Base-by-base conservation (phyloP, 495 filamentous ascomycete species). In the Podospora tetraspora region DNA sequence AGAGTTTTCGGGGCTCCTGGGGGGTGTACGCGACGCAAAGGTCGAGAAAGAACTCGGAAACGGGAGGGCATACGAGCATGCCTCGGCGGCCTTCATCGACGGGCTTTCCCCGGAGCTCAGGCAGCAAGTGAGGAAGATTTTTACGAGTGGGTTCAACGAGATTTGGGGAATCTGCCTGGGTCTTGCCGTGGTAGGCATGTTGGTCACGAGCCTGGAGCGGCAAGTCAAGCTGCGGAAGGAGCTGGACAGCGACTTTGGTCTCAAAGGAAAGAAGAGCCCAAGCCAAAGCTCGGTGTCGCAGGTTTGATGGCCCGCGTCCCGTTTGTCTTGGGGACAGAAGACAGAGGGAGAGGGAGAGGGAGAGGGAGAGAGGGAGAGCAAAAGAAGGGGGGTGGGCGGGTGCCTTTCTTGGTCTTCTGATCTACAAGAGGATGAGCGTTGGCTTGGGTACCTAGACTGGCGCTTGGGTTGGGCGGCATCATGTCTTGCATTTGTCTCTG, bases 161-260 rank as follows among this genome's bases (percentile, higher is more conserved):
- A 34, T 63, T 7, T 74, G 73, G 73, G 57, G 62, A 7, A 68
- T 73, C 16, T 74, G 69, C 25, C 21, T 73, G 23, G 68, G 52
- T 23, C 56, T 74, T 16, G 63, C 71, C 2, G 43, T 68, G 6
- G 23, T 62, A 6, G 73, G 73, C 7, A 71, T 80, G 32, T 13
- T 77, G 3, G 59, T 76, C 23, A 75, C 74, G 0, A 70, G 75
- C 23, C 3, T 81, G n/a, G 79, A 82, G 72, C 73, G 77, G 34
- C 70, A 79, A 43, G 68, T 80, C 22, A 66, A 68, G 61, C 59
- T 82, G 61, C 67, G 78, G 57, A 78, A 62, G 29, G 72, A 75
- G 8, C 57, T 79, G 24, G 72, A 80, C 29, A 81, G 76, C 12
- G 77, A 83, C 16, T 82, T 67, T 74, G 79, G 78, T 2, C 57